Base-by-base conservation (phyloP, 139 green algal genomes). In the Edaphochlamys debaryana region DNA sequence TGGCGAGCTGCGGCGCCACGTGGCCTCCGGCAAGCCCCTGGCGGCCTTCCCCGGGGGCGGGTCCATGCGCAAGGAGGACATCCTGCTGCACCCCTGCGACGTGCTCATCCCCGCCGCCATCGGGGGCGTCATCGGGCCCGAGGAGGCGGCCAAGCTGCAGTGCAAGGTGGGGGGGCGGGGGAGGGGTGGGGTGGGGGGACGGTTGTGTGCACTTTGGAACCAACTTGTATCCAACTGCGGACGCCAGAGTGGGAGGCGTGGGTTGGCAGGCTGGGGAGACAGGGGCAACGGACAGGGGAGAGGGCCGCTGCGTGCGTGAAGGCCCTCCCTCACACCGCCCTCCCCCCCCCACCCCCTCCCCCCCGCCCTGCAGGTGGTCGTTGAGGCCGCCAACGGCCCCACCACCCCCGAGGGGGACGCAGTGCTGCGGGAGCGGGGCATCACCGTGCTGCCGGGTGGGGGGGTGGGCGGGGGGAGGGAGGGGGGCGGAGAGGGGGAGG, bases 331-430 rank as follows among this genome's bases (percentile, higher is more conserved):
- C n/a, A n/a, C 30, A 60, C 41, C 67, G 19, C 37, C 17, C n/a
- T 38, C 20, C 42, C 2, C 27, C 30, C 29, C 4, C 32, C 56
- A 66, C 27, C 56, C 56, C 8, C 27, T 25, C 50, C 50, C 48
- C 11, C 50, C 50, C 50, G 50, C 50, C 50, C 27, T 75, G 48
- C 88, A 93, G 72, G 92, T 92, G 32, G 90, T 98, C 7, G 92
- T 95, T n/a, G 96, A 98, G 86, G 96, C 95, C 2, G 96, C 96
- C 75, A 98, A 98, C 84, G 95, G 93, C 1, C 94, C 95, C 50
- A 96, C 91, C 66, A 97, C 92, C 0, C 91, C 93, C 4, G 90
- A 93, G 48, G 95, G 87, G 9, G 94, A 98, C 83, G 32, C 64
- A 32, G 88, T 96, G 19, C 89, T 98, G 73, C 68, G 92, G 8